Evolutionary conservation across 345 rosid species (phyloP), one percentile per base, ranked within the genome.

Genomic region (Populus deltoides): DNA sequence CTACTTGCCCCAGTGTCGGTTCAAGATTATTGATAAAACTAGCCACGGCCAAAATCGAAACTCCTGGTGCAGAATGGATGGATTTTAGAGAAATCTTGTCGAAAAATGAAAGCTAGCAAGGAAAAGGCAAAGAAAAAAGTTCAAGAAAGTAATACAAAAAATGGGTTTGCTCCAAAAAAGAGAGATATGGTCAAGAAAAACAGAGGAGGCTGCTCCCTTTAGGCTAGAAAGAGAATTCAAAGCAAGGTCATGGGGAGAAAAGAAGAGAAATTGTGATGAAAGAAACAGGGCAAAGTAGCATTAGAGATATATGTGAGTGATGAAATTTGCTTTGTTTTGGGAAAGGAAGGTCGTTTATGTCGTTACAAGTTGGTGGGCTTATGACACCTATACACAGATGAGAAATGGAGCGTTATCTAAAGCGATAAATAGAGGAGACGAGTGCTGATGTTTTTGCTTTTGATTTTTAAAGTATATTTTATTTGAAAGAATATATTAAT

Each of bases 281-380:
- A 57, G 16, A 12, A 25, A 47, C 10, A 36, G 7, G 41, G 76
- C 33, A 78, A 18, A 74, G 39, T 6, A 17, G 59, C 59, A 20
- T 6, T 9, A 31, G 20, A 31, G 20, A 27, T 10, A 6, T 27
- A 27, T 25, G 27, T 13, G 8, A 63, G 68, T 10, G 68, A 27
- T 63, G 68, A 27, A 63, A 31, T 20, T 72, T 72, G 47, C 70
- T 43, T 22, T 62, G 35, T 51, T 53, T 29, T n/a, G 71, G 4
- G 57, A 27, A 66, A 66, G n/a, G 80, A 66, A 77, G 78, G 81
- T 78, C 39, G 79, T 66, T 82, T 67, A 27, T 13, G 76, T 70
- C 81, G 86, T 83, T 61, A 27, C 3, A 36, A 27, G 74, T 47
- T 10, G 78, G 69, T 29, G 16, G 33, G 20, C 15, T n/a, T 6